Conservation (phyloP, 768 basidiomycete species). For the Trametes elegans region DNA sequence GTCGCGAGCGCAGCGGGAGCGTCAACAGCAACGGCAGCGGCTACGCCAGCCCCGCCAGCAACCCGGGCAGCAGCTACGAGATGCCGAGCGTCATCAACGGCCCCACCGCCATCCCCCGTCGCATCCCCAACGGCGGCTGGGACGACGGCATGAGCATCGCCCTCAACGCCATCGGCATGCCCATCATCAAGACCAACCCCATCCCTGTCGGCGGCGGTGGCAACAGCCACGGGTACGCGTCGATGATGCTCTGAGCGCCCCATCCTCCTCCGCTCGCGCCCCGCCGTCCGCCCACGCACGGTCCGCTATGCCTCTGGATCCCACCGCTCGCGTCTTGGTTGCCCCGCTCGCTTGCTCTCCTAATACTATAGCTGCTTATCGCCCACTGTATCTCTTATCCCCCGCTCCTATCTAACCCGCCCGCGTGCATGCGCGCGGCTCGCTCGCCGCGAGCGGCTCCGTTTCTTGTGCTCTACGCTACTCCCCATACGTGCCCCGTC, state of each 20-base stretch:
- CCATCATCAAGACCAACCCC: conserved; percentile 30
- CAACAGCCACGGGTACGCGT: conserved; percentile 37
- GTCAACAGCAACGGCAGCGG: conserved; percentile 30
- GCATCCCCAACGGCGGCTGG: conserved; percentile 23
- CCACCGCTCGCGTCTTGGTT: neutral
- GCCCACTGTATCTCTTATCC: conserved; percentile 12
- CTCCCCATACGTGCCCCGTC: neutral
- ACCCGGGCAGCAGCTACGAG: conserved; percentile 36
- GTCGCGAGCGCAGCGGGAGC: conserved; percentile 37
- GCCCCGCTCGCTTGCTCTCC: neutral
- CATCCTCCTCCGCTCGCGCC: neutral
- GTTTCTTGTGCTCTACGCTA: conserved; percentile 14
- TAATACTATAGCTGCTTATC: conserved; percentile 12
- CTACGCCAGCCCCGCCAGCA: conserved; percentile 22
- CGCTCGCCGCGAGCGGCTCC: neutral
- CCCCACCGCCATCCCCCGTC: conserved; percentile 27
- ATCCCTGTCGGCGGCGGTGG: conserved; percentile 39
- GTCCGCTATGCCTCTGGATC: neutral
- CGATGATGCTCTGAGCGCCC: conserved; percentile 36
- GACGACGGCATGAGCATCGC: conserved; percentile 27
- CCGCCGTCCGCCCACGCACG: no score
- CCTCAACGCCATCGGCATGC: conserved; percentile 27
- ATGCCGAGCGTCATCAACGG: conserved; percentile 29
- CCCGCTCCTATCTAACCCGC: conserved; percentile 8
- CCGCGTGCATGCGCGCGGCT: neutral